These are phyloP conservation scores for Tephrocybe sp. DNA, from an alignment of 768 basidiomycete genomes.

Conservation along the genomic window DNA sequence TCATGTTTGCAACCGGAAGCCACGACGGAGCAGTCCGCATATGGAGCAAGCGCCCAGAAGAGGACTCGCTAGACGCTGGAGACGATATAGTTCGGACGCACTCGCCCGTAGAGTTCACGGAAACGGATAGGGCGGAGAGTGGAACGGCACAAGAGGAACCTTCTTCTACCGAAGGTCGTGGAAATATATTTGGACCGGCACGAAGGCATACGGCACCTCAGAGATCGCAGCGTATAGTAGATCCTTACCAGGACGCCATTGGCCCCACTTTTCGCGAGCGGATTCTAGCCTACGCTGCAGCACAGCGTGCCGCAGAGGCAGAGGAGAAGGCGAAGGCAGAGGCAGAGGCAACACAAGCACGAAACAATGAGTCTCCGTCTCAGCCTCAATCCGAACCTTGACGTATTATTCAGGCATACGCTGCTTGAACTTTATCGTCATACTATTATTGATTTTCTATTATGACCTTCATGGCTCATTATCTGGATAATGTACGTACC, in stretches of 20 bases:
- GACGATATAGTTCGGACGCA: slow-evolving; percentile 15
- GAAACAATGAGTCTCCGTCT: neutral
- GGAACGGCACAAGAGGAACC: slow-evolving; percentile 9
- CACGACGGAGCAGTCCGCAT: slow-evolving; percentile 75
- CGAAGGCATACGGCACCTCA: neutral
- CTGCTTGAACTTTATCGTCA: too few relatives aligned
- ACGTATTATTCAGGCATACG: neutral
- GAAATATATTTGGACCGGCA: neutral
- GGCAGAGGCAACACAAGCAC: slow-evolving; percentile 3
- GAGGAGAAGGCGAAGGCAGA: neutral
- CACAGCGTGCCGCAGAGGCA: slow-evolving; percentile 13
- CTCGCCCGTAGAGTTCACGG: slow-evolving; percentile 18
- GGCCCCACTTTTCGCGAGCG: slow-evolving; percentile 10
- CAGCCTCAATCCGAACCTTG: neutral
- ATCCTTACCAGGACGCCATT: slow-evolving; percentile 1
- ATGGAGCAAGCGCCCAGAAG: slow-evolving; percentile 52
- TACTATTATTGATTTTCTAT: too few relatives aligned
- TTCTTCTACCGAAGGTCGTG: neutral
- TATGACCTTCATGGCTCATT: too few relatives aligned
- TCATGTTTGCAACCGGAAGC: slow-evolving; percentile 76
- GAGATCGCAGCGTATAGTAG: neutral
- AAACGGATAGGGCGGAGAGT: slow-evolving; percentile 12
- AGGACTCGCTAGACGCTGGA: slow-evolving; percentile 5
- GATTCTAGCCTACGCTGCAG: slow-evolving; percentile 17
- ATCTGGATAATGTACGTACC: too few relatives aligned